Conservation (phyloP, 2,329 filamentous ascomycete species). For the Drechslerella stenobrocha region DNA sequence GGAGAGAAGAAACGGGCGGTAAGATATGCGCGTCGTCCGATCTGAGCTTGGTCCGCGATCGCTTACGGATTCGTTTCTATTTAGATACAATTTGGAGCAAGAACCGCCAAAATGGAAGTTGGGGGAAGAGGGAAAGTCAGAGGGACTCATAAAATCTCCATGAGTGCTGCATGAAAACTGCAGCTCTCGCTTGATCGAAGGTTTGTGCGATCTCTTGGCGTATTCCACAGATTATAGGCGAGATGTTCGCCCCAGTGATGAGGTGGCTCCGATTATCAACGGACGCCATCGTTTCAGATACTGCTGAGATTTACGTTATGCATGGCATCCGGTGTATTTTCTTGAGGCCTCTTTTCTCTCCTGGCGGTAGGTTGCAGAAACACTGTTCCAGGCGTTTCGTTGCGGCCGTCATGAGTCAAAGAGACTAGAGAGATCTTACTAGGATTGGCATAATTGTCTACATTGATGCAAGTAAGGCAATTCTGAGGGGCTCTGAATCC, state of each 20-base stretch:
- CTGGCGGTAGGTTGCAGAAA: constrained; percentile 11
- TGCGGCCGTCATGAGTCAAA: constrained; percentile 2
- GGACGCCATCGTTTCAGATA: constrained; percentile 45
- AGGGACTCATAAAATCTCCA: constrained; percentile 49
- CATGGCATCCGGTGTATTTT: constrained; percentile 32
- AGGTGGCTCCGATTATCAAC: constrained; percentile 29
- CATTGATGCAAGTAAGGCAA: constrained; percentile 48
- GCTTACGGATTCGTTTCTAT: constrained; percentile 45
- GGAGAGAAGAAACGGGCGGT: constrained; percentile 91
- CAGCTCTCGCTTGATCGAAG: constrained; percentile 13
- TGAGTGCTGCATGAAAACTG: constrained; percentile 5
- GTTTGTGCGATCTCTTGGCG: too few relatives aligned
- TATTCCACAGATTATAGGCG: too few relatives aligned
- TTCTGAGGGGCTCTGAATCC: constrained; percentile 31
- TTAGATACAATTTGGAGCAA: constrained; percentile 70
- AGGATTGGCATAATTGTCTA: constrained; percentile 22
- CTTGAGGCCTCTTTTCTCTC: constrained; percentile 46
- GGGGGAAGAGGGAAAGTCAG: constrained; percentile 53
- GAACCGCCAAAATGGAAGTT: constrained; percentile 78
- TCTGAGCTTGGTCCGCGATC: constrained; percentile 17
- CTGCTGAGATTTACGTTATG: constrained; percentile 46
- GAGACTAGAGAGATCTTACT: constrained; percentile 30
- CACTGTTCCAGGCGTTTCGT: constrained; percentile 35
- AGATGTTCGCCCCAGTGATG: constrained; percentile 38
- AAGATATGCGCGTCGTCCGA: constrained; percentile 3